These are phyloP conservation scores for Sporothrix variecibatus DNA, from an alignment of 2,329 filamentous ascomycete genomes.

Conservation along the genomic window DNA sequence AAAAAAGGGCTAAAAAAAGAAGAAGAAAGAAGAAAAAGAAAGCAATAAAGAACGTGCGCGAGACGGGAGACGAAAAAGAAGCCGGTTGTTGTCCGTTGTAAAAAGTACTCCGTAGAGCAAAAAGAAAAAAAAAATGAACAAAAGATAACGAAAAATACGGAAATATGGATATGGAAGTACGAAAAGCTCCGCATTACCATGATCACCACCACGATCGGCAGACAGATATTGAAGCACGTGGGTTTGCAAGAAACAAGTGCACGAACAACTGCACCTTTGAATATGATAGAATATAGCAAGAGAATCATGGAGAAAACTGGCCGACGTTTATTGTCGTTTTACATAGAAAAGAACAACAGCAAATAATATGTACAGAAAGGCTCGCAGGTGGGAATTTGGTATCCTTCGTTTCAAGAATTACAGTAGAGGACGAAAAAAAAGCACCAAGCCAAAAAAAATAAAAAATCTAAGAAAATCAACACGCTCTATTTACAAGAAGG, in stretches of 20 bases:
- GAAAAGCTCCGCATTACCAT: background rate
- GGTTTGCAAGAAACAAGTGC: too few relatives aligned
- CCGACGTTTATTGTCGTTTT: background rate
- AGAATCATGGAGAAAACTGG: background rate
- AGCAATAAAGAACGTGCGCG: background rate
- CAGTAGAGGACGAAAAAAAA: background rate
- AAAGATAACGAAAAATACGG: background rate
- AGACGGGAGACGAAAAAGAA: background rate
- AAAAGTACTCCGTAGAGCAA: background rate
- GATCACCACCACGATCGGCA: background rate
- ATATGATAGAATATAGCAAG: background rate
- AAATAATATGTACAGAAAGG: background rate
- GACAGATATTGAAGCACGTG: background rate
- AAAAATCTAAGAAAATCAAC: background rate
- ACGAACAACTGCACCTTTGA: too few relatives aligned
- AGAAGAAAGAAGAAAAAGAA: background rate
- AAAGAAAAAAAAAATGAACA: background rate
- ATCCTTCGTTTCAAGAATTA: background rate
- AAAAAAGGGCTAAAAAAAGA: background rate
- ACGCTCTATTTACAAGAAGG: constrained; percentile 4
- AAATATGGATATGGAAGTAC: background rate
- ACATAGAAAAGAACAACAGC: background rate
- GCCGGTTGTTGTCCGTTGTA: background rate
- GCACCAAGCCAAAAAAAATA: too few relatives aligned
- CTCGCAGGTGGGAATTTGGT: background rate